Evolutionary conservation across 2,329 filamentous ascomycete species (phyloP).

Genomic region (Paracamarosporium sp.): DNA sequence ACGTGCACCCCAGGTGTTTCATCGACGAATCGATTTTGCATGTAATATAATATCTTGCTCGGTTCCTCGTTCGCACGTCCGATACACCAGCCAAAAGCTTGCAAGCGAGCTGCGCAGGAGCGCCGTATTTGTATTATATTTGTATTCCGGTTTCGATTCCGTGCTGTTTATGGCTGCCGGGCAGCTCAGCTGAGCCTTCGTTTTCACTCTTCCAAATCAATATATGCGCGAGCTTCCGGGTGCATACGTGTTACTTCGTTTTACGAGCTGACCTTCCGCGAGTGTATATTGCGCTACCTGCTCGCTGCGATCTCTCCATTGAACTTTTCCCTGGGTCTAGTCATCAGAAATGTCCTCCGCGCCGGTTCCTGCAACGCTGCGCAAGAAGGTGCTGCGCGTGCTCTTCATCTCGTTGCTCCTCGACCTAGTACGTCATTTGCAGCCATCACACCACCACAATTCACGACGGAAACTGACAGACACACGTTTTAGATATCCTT

Average conservation of each 20-base stretch:
- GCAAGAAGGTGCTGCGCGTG: conserved; percentile 84
- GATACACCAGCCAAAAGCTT: background rate
- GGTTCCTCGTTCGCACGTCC: background rate
- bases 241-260: background rate
- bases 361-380: conserved; percentile 54
- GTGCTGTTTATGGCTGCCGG: background rate
- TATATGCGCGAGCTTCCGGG: background rate
- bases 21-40: background rate
- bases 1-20: background rate
- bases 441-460: conserved; percentile 15
- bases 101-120: background rate
- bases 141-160: background rate
- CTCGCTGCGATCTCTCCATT: background rate
- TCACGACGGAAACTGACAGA: conserved; percentile 13
- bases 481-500: conserved; percentile 79
- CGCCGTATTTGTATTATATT: background rate
- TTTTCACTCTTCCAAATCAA: background rate
- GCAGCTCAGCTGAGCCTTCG: conserved; percentile 1
- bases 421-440: conserved; percentile 73
- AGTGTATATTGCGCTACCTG: background rate
- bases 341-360: conserved; percentile 7
- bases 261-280: background rate
- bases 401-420: conserved; percentile 88
- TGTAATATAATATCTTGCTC: background rate
- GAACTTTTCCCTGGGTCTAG: conserved; percentile 17